A percentile compares a stretch with the other conserved stretches of the same genome.
phyloP scores from a whole-genome alignment of 768 basidiomycete genomes.

The Scleroderma bovista region DNA sequence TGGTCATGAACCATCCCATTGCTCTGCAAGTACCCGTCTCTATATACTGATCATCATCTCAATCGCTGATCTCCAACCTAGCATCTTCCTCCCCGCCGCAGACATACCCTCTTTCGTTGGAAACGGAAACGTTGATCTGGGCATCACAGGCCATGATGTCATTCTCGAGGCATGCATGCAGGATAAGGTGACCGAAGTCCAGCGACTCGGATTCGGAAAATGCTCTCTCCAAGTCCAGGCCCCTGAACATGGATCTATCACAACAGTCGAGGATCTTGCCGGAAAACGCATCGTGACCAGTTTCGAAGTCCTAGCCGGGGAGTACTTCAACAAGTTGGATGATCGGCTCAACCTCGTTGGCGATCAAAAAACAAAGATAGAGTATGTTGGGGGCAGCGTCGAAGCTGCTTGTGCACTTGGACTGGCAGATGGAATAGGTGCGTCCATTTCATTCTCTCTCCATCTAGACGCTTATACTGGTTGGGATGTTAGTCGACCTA shows the following conservation, averaged over 20 bases:
- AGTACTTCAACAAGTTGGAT: constrained; percentile 73
- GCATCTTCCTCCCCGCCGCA: constrained; percentile 92
- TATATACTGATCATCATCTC: background rate
- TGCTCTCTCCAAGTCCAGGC: constrained; percentile 89
- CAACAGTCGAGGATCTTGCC: constrained; percentile 71
- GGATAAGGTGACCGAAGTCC: constrained; percentile 65
- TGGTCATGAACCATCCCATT: constrained; percentile 90
- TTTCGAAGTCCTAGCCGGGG: constrained; percentile 81
- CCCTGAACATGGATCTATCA: constrained; percentile 66
- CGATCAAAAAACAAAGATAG: constrained; percentile 69
- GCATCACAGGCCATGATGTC: constrained; percentile 97
- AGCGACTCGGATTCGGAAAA: constrained; percentile 89
- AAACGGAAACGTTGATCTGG: constrained; percentile 93
- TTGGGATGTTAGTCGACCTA: constrained; percentile 66
- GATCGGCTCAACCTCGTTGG: constrained; percentile 44
- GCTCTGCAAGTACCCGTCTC: constrained; percentile 64
- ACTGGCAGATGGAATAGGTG: constrained; percentile 94
- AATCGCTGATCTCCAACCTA: constrained; percentile 25
- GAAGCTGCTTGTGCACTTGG: constrained; percentile 97
- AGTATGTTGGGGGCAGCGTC: constrained; percentile 96
- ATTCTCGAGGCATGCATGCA: constrained; percentile 88
- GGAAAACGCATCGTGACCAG: constrained; percentile 94
- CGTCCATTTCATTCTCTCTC: constrained; percentile 19
- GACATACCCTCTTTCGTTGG: constrained; percentile 99
- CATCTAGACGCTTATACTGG: constrained; percentile 2